Evolutionary conservation across 148 eudicot species (phyloP), one percentile per base, ranked within the genome.

Genomic region (Selenicereus undatus): DNA sequence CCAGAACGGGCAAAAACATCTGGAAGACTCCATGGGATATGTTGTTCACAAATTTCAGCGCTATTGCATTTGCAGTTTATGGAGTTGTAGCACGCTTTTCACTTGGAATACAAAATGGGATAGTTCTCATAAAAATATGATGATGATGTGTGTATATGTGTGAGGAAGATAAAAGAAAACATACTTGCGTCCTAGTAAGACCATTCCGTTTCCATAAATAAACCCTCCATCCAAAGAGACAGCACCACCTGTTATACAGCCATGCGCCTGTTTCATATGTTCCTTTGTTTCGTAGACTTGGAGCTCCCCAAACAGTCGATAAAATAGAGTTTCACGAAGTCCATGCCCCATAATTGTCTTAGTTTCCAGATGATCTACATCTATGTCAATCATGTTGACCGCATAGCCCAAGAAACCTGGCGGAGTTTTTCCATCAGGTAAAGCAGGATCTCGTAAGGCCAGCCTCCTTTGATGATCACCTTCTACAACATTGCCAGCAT

Each of bases 151-250:
- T 45, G 6, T 73, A 22, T 43, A 22, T 51, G 32, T 7, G 39
- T 20, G 22, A 36, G 77, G 50, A 16, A 70, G 32, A 22, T 17
- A 74, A 42, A 42, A 58, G 30, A 64, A 39, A 65, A 74, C 88
- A 52, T 84, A 90, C 94, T 86, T 27, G 60, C 73, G 16, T 81
- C 94, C 93, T 64, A 90, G 48, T 20, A 84, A 83, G 36, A 89
- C 26, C 35, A 89, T 43, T 65, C 95, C 93, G 80, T 85, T 87
- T 75, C 89, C 86, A 78, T 81, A 85, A 35, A 93, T 70, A 30
- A 90, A 87, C 18, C 91, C 89, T 22, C 97, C 95, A 83, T 93
- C 95, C 78, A 93, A 77, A 7, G 95, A 91, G n/a, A 93, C 78
- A 17, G 97, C 97, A 71, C 89, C 90, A 27, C 83, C 71, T 24